Percentiles rank a stretch among this genome's conserved stretches.
phyloP scores from a whole-genome alignment of 108 stramenopile genomes.

The Pseudonitzschia multiseries region DNA sequence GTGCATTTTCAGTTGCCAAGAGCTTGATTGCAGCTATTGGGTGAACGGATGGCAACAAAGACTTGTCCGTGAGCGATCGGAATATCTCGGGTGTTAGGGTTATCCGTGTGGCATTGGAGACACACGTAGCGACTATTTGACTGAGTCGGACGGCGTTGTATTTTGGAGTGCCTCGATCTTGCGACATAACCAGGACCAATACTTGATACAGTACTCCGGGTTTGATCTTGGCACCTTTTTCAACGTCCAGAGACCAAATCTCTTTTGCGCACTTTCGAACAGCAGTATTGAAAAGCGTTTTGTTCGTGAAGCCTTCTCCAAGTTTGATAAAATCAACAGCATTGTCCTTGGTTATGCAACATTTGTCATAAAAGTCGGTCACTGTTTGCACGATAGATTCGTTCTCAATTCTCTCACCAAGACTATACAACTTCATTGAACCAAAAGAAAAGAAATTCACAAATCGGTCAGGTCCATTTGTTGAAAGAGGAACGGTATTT shows the following conservation, averaged over 20 bases:
- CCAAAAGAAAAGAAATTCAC: neutral
- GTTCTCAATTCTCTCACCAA: constrained; percentile 2
- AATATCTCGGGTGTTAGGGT: constrained; percentile 13
- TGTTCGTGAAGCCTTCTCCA: constrained; percentile 20
- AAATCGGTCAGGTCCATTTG: neutral
- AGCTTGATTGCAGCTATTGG: constrained; percentile 30
- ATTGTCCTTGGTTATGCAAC: constrained; percentile 25
- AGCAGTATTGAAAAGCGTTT: constrained; percentile 22
- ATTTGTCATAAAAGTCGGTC: constrained; percentile 23
- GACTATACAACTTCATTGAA: constrained; percentile 1
- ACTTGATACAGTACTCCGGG: constrained; percentile 17
- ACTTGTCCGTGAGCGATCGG: constrained; percentile 10
- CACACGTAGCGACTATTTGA: constrained; percentile 19
- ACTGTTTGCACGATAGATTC: constrained; percentile 11
- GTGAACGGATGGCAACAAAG: constrained; percentile 16
- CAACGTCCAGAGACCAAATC: constrained; percentile 21
- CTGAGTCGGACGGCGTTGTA: constrained; percentile 15
- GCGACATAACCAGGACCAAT: neutral
- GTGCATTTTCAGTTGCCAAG: constrained; percentile 20
- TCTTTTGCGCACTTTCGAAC: constrained; percentile 20
- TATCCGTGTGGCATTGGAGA: constrained; percentile 4
- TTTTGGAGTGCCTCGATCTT: neutral
- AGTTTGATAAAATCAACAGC: constrained; percentile 21
- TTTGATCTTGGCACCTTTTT: constrained; percentile 16
- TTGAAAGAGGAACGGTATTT: no score